Evolutionary conservation across 2,329 filamentous ascomycete genomes (phyloP).

Genomic region (Alternaria dauci): DNA sequence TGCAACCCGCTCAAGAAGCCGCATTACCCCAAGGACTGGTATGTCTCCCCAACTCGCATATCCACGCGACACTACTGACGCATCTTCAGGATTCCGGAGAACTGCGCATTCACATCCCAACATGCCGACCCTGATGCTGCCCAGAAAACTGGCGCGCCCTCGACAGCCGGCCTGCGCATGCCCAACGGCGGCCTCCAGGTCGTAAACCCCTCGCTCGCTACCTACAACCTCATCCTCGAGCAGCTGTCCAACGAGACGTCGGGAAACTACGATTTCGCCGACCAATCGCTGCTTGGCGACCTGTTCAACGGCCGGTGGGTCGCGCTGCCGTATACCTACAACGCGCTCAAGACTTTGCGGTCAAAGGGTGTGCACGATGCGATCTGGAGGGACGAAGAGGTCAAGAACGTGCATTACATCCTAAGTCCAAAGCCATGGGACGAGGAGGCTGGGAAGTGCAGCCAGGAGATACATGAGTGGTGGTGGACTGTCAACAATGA

Average conservation of each 20-base stretch:
- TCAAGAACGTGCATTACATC: slow-evolving; percentile 71
- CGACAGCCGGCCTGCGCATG: slow-evolving; percentile 63
- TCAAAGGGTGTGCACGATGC: slow-evolving; percentile 64
- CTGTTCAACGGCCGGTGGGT: slow-evolving; percentile 67
- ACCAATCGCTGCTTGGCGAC: slow-evolving; percentile 67
- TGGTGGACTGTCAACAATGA: slow-evolving; percentile 64
- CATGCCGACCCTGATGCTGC: slow-evolving; percentile 61
- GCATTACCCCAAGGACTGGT: slow-evolving; percentile 82
- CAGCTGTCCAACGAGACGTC: slow-evolving; percentile 57
- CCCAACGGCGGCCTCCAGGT: slow-evolving; percentile 69
- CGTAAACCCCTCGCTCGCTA: slow-evolving; percentile 63
- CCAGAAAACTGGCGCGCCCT: slow-evolving; percentile 60
- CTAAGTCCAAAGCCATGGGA: slow-evolving; percentile 71
- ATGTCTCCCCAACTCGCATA: slow-evolving; percentile 11
- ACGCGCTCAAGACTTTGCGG: slow-evolving; percentile 67
- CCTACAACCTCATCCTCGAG: slow-evolving; percentile 62
- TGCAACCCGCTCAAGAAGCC: slow-evolving; percentile 82
- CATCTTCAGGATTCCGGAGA: slow-evolving; percentile 57
- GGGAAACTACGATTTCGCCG: slow-evolving; percentile 66
- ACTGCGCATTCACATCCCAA: slow-evolving; percentile 69
- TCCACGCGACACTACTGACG: neutral
- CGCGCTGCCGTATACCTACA: slow-evolving; percentile 67
- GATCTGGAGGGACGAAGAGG: slow-evolving; percentile 67
- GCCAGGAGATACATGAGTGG: slow-evolving; percentile 64
- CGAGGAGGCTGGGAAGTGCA: slow-evolving; percentile 56